Evolutionary conservation across 2,329 filamentous ascomycete genomes (phyloP).

Genomic region (Botrytis paeoniae): DNA sequence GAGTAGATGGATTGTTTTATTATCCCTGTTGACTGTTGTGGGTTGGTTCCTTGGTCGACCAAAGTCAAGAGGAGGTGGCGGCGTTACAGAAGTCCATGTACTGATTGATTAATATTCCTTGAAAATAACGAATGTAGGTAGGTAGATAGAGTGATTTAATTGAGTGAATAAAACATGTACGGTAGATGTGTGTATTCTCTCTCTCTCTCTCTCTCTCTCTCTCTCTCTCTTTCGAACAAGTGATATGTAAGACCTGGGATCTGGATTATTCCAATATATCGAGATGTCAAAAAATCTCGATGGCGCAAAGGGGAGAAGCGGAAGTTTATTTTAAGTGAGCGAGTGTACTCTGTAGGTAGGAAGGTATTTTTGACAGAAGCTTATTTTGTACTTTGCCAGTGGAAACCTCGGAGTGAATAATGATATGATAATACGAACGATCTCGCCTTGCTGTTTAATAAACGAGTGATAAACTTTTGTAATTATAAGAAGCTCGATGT

Average conservation of each 20-base stretch:
- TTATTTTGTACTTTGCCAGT: background rate
- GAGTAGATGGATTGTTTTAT: constrained; percentile 18
- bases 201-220: background rate
- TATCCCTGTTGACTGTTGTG: constrained; percentile 32
- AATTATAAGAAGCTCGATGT: background rate
- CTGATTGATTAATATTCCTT: background rate
- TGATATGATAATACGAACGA: background rate
- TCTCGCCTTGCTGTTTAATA: background rate
- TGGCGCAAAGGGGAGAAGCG: constrained; percentile 6
- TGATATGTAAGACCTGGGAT: background rate
- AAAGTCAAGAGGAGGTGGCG: constrained; percentile 29
- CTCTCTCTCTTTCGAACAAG: background rate
- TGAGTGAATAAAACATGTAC: background rate
- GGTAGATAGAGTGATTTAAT: background rate
- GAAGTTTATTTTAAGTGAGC: background rate
- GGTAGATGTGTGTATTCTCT: background rate
- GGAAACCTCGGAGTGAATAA: background rate
- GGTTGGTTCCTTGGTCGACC: constrained; percentile 36
- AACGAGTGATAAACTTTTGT: background rate
- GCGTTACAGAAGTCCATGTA: constrained; percentile 21
- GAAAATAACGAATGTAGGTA: background rate
- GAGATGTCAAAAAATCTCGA: background rate
- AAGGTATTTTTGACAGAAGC: background rate
- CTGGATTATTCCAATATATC: background rate
- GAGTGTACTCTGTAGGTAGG: background rate